Evolutionary conservation across 176 grass and related monocot species (phyloP).

Genomic region (Triticum dicoccoides): DNA sequence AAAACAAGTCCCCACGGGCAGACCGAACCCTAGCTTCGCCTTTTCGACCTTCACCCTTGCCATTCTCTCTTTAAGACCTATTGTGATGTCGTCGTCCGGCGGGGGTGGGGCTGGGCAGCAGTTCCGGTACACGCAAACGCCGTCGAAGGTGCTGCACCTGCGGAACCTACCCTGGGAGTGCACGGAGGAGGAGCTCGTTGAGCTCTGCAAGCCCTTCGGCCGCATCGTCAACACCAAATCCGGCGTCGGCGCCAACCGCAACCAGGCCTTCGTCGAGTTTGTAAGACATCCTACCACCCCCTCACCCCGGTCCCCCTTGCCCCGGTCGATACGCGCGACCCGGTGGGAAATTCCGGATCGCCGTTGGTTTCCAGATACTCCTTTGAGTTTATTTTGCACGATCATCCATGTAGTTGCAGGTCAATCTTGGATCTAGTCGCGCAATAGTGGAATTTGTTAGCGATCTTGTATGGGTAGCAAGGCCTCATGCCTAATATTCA

Average conservation of each 20-base stretch:
- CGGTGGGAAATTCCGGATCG: background rate
- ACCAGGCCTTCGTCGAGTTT: conserved; percentile 97
- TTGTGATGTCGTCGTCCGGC: conserved; percentile 71
- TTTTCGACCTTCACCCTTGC: background rate
- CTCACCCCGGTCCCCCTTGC: background rate
- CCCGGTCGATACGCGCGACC: conserved; percentile 11
- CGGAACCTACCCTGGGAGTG: conserved; percentile 96
- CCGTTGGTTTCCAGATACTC: background rate
- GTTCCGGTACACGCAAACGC: conserved; percentile 90
- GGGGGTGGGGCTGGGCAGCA: conserved; percentile 47
- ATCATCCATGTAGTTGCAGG: background rate
- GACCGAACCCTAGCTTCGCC: conserved; percentile 29
- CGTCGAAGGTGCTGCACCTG: conserved; percentile 94
- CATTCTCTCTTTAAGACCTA: background rate
- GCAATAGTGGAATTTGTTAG: background rate
- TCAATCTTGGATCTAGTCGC: conserved; percentile 18
- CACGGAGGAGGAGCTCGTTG: conserved; percentile 83
- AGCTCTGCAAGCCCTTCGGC: conserved; percentile 94
- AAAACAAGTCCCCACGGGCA: background rate
- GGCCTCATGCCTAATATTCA: background rate
- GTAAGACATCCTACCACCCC: conserved; percentile 33
- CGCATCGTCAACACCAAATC: conserved; percentile 85
- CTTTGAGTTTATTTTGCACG: background rate
- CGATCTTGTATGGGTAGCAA: background rate
- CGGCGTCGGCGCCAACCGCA: conserved; percentile 87